Evolutionary conservation across 2,329 filamentous ascomycete genomes (phyloP).

Genomic region (Moelleriella libera): DNA sequence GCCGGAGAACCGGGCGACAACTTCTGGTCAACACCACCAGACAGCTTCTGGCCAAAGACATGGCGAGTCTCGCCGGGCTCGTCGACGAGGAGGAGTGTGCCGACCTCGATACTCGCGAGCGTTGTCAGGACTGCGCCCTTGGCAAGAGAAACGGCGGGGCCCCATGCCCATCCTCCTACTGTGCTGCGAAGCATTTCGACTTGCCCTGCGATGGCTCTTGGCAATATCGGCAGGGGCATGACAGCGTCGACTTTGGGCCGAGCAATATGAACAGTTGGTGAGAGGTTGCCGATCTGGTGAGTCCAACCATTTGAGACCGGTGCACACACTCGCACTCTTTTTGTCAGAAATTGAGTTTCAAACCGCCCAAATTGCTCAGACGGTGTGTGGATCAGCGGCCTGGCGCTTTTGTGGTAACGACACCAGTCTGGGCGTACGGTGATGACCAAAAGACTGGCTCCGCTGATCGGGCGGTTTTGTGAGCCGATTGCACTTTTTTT

Average conservation of each 20-base stretch:
- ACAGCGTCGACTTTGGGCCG: background rate
- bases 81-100: slow-evolving; percentile 33
- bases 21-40: slow-evolving; percentile 18
- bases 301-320: too few species aligned
- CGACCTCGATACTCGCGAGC: slow-evolving; percentile 30
- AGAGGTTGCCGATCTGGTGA: background rate
- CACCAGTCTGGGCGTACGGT: background rate
- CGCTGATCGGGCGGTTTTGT: background rate
- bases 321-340: background rate
- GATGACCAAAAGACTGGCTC: background rate
- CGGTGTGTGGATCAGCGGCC: background rate
- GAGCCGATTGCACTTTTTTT: background rate
- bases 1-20: slow-evolving; percentile 19
- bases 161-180: slow-evolving; percentile 31
- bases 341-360: background rate
- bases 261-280: background rate
- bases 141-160: slow-evolving; percentile 29
- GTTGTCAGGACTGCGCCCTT: slow-evolving; percentile 29
- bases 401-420: background rate
- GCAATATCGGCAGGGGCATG: slow-evolving; percentile 1
- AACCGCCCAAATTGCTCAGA: background rate
- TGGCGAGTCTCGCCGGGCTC: slow-evolving; percentile 25
- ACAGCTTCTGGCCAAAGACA: slow-evolving; percentile 31
- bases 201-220: slow-evolving; percentile 1
- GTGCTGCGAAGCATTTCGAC: slow-evolving; percentile 23